These are phyloP conservation scores for Cryphonectria parasitica DNA, from an alignment of 2,329 filamentous ascomycete genomes.

Conservation along the genomic window DNA sequence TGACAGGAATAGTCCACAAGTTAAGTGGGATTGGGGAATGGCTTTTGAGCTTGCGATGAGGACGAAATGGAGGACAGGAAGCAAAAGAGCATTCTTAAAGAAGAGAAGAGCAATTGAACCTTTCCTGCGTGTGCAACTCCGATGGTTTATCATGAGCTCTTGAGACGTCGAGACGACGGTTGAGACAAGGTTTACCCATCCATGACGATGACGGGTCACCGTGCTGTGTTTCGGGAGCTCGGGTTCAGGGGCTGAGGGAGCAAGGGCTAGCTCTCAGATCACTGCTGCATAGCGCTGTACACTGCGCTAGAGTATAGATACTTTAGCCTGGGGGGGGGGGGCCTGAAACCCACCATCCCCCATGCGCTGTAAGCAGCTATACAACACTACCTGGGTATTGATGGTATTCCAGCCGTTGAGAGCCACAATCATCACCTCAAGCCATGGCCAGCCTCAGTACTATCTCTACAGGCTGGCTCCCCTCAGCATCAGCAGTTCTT, in stretches of 20 bases:
- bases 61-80: neutral
- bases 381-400: neutral
- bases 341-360: neutral
- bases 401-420: neutral
- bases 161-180: neutral
- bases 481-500: neutral
- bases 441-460: slow-evolving; percentile 19
- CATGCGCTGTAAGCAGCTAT: neutral
- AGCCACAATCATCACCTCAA: neutral
- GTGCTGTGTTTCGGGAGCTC: slow-evolving; percentile 7
- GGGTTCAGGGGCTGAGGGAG: neutral
- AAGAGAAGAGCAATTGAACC: neutral
- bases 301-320: neutral
- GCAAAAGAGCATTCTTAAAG: too few species aligned
- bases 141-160: neutral
- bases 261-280: neutral
- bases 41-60: neutral
- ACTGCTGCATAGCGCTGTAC: neutral
- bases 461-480: slow-evolving; percentile 17
- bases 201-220: neutral
- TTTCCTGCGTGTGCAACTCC: neutral
- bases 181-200: neutral
- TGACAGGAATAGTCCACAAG: too few species aligned
- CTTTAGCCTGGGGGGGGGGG: neutral
- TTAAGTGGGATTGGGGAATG: too few species aligned